phyloP scores from a whole-genome alignment of 768 basidiomycete genomes.

The Boletus rubropictus region DNA sequence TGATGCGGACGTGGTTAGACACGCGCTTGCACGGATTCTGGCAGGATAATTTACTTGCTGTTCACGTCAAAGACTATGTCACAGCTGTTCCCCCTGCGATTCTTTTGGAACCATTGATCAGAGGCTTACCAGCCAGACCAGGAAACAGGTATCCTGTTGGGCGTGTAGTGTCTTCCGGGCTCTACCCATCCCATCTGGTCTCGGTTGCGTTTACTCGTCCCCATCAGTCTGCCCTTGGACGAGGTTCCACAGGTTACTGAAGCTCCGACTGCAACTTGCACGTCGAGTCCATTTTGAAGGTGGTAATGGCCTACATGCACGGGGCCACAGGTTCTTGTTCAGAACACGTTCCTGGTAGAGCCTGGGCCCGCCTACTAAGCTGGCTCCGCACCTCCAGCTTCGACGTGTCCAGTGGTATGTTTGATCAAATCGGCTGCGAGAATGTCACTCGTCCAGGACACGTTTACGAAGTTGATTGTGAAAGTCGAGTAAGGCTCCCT shows the following conservation, averaged over 20 bases:
- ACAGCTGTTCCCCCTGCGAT: constrained; percentile 6
- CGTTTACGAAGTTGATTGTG: background rate
- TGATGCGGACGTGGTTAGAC: constrained; percentile 40
- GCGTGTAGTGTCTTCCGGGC: background rate
- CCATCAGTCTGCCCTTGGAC: background rate
- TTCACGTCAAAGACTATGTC: background rate
- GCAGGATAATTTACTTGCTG: constrained; percentile 1
- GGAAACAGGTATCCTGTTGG: background rate
- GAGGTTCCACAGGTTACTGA: background rate
- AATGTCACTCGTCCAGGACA: too few species aligned
- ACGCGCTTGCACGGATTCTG: constrained; percentile 36
- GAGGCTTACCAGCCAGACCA: background rate
- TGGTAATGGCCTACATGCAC: background rate
- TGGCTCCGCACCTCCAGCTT: background rate
- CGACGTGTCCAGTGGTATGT: too few species aligned
- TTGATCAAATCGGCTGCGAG: background rate
- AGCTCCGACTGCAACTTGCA: background rate
- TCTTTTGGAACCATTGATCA: background rate
- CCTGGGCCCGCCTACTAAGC: background rate
- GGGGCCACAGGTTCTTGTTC: background rate
- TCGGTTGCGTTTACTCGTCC: background rate
- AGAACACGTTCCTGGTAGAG: background rate
- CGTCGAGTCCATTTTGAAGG: background rate
- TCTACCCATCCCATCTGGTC: background rate
- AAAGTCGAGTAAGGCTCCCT: background rate